A percentile compares a stretch with the other conserved stretches of the same genome.
phyloP scores from a whole-genome alignment of 73 alveolate species.

The Paramecium primaurelia region DNA sequence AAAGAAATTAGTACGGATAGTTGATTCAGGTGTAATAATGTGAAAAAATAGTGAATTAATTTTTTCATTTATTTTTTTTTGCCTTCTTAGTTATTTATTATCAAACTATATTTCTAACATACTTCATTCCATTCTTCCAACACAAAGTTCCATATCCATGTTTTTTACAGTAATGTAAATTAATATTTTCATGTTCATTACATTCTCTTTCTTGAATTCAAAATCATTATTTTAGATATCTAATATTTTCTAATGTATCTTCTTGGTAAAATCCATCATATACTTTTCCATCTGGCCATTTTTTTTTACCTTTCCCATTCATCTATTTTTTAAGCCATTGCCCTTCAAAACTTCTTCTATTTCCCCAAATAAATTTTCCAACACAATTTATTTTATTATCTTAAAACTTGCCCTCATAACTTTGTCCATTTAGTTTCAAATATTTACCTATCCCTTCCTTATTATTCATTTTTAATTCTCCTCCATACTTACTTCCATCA shows the following conservation, averaged over 20 bases:
- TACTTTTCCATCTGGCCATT: constrained; percentile 78
- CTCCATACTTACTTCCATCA: constrained; percentile 69
- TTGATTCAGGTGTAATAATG: constrained; percentile 31
- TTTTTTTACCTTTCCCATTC: constrained; percentile 73
- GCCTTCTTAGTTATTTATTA: constrained; percentile 65
- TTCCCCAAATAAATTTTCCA: constrained; percentile 37
- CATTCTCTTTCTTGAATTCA: too few species aligned
- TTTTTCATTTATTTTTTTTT: constrained; percentile 41
- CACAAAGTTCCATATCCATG: constrained; percentile 62
- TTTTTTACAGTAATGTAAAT: neutral
- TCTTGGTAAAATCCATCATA: constrained; percentile 72
- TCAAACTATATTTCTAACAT: constrained; percentile 60
- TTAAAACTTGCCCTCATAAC: constrained; percentile 64
- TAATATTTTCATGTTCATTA: too few species aligned
- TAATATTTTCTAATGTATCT: neutral
- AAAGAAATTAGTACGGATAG: constrained; percentile 19
- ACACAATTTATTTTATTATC: constrained; percentile 15
- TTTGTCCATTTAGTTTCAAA: constrained; percentile 63
- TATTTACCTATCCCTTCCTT: constrained; percentile 73
- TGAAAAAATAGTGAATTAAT: neutral
- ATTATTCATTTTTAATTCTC: too few species aligned
- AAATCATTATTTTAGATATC: neutral
- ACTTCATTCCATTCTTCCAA: constrained; percentile 66
- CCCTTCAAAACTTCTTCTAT: constrained; percentile 65
- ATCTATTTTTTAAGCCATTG: constrained; percentile 36